Percentiles rank a stretch among this genome's conserved stretches.
Evolutionary conservation across 164 flowering plant species (phyloP).

Genomic region (Chimonanthus salicifolius): DNA sequence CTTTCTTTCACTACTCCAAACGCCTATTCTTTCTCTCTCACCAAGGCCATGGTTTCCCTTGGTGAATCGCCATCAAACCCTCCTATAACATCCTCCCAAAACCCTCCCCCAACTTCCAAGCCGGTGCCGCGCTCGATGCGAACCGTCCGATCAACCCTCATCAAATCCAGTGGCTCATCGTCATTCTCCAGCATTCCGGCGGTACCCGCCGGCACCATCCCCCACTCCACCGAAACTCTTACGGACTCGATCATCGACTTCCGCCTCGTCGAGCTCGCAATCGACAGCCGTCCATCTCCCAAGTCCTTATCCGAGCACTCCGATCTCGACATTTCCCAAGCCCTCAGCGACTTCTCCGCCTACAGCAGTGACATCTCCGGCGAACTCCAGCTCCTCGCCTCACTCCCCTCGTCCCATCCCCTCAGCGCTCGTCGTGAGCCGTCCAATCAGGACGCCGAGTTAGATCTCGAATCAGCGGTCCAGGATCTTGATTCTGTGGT

Average conservation of each 20-base stretch:
- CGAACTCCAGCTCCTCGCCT: slow-evolving; percentile 75
- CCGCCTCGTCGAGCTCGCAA: slow-evolving; percentile 61
- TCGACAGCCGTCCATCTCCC: slow-evolving; percentile 7
- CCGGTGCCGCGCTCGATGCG: slow-evolving; percentile 76
- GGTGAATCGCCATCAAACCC: slow-evolving; percentile 1
- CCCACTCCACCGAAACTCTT: slow-evolving; percentile 43
- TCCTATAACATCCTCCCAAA: slow-evolving; percentile 23
- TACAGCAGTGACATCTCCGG: slow-evolving; percentile 94
- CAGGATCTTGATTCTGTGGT: slow-evolving; percentile 84
- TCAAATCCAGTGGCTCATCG: slow-evolving; percentile 21
- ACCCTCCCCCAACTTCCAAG: slow-evolving; percentile 16
- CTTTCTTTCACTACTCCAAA: neutral
- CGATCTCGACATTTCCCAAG: slow-evolving; percentile 66
- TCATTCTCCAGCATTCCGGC: slow-evolving; percentile 18
- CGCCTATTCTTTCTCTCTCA: neutral
- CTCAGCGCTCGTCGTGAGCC: neutral
- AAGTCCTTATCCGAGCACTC: slow-evolving; percentile 15
- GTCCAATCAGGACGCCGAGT: slow-evolving; percentile 12
- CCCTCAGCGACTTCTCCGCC: slow-evolving; percentile 72
- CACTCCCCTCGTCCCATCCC: slow-evolving; percentile 37
- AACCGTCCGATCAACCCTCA: slow-evolving; percentile 68
- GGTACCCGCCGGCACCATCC: slow-evolving; percentile 15
- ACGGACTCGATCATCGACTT: slow-evolving; percentile 78
- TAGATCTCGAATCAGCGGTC: slow-evolving; percentile 44
- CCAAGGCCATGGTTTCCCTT: neutral